These are phyloP conservation scores for Litchi chinensis DNA, from an alignment of 345 rosid genomes.

Conservation along the genomic window DNA sequence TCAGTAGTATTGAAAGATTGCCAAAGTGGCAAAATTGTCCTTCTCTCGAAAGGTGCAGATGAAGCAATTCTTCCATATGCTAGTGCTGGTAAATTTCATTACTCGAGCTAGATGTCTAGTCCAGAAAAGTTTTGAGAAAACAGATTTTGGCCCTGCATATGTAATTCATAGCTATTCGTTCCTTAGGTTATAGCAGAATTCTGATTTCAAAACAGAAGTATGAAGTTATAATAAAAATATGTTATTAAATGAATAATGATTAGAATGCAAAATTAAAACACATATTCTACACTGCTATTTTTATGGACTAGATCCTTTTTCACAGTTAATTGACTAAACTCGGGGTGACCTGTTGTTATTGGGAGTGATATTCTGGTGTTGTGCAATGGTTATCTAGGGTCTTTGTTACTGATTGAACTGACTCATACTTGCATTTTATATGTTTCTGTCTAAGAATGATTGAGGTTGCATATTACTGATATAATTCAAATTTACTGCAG, in stretches of 20 bases:
- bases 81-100: constrained; percentile 55
- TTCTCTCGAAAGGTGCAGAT: constrained; percentile 95
- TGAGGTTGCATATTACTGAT: neutral
- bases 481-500: constrained; percentile 42
- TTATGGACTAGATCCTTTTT: neutral
- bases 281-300: neutral
- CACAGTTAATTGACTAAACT: neutral
- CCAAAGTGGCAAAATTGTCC: constrained; percentile 70
- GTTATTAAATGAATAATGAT: neutral
- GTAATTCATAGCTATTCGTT: neutral
- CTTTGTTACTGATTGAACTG: neutral
- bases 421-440: neutral
- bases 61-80: constrained; percentile 91
- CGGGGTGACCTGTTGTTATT: neutral
- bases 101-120: constrained; percentile 7
- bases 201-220: neutral
- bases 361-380: neutral
- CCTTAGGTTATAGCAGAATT: neutral
- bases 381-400: neutral
- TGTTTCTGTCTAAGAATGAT: neutral
- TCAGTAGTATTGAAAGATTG: constrained; percentile 85
- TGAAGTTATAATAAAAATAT: neutral
- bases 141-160: neutral
- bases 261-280: neutral
- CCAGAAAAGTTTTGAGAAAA: neutral